phyloP scores from a whole-genome alignment of 2,329 filamentous ascomycete species.

The Zymoseptoria crescenta region DNA sequence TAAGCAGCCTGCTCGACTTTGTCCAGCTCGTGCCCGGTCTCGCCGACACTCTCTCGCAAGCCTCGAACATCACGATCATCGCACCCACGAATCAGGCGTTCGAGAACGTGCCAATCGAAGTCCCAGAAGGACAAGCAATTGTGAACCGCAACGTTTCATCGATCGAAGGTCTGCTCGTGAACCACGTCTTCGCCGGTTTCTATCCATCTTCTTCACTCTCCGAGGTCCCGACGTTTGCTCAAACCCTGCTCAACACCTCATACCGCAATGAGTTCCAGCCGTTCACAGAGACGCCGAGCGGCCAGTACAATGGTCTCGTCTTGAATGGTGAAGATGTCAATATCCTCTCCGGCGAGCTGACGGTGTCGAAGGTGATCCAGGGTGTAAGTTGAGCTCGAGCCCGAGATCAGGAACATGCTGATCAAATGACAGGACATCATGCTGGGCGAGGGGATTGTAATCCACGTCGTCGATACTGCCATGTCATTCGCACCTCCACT shows the following conservation, averaged over 20 bases:
- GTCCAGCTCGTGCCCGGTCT: constrained; percentile 13
- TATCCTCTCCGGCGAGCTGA: constrained; percentile 30
- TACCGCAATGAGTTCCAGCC: constrained; percentile 30
- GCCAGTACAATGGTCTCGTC: constrained; percentile 32
- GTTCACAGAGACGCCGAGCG: constrained; percentile 33
- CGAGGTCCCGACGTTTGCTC: constrained; percentile 2
- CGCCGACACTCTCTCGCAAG: constrained; percentile 6
- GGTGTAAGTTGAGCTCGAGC: constrained; percentile 13
- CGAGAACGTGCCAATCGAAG: constrained; percentile 32
- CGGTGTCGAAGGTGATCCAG: constrained; percentile 29
- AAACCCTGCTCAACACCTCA: constrained; percentile 2
- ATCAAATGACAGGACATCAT: constrained; percentile 3
- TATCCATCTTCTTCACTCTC: constrained; percentile 2
- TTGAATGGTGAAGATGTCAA: constrained; percentile 27
- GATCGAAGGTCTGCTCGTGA: constrained; percentile 2
- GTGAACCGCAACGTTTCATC: constrained; percentile 3
- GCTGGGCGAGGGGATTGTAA: constrained; percentile 3
- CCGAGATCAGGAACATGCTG: neutral
- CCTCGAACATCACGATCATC: constrained; percentile 52
- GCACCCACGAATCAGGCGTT: constrained; percentile 54
- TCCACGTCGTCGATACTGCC: constrained; percentile 2
- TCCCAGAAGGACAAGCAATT: constrained; percentile 4
- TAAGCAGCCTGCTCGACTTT: constrained; percentile 12
- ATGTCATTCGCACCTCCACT: constrained; percentile 4
- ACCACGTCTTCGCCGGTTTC: constrained; percentile 8